phyloP scores from a whole-genome alignment of 768 basidiomycete species.

The Leccinum barrowsii region DNA sequence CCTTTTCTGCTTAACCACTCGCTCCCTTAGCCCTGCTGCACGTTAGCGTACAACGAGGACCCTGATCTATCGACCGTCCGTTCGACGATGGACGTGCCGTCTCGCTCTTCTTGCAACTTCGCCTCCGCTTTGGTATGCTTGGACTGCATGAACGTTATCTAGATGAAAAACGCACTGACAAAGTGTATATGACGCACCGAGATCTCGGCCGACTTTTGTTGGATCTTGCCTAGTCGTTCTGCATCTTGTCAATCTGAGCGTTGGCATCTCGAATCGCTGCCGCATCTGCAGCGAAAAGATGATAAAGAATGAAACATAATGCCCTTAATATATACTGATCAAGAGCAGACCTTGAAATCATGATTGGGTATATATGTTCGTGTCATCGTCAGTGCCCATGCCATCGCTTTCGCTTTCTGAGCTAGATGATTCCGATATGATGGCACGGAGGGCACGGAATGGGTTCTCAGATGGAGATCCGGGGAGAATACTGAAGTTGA shows the following conservation, averaged over 20 bases:
- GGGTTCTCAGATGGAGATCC: slow-evolving; percentile 53
- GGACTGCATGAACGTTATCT: slow-evolving; percentile 34
- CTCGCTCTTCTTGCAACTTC: slow-evolving; percentile 80
- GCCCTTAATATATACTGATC: slow-evolving; percentile 3
- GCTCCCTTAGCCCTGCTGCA: no score
- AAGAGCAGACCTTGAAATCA: slow-evolving; percentile 25
- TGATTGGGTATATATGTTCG: slow-evolving; percentile 36
- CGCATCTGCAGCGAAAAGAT: slow-evolving; percentile 18
- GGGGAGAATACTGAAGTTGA: slow-evolving; percentile 81
- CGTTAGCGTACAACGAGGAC: no score
- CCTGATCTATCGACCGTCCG: slow-evolving; percentile 51
- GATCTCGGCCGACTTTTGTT: slow-evolving; percentile 39
- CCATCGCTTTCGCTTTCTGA: slow-evolving; percentile 71
- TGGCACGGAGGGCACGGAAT: slow-evolving; percentile 39
- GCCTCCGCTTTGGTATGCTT: slow-evolving; percentile 62
- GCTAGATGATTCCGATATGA: slow-evolving; percentile 60
- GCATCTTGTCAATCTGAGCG: slow-evolving; percentile 48
- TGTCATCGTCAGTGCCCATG: slow-evolving; percentile 47
- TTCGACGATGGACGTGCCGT: slow-evolving; percentile 91
- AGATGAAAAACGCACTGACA: not conserved
- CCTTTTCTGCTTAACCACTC: no score
- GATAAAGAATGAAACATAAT: slow-evolving; percentile 20
- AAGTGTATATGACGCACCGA: slow-evolving; percentile 14
- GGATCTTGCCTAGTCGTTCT: slow-evolving; percentile 60
- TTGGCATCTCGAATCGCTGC: slow-evolving; percentile 29